Percentiles rank a stretch among this genome's conserved stretches.
Evolutionary conservation across 768 basidiomycete species (phyloP).

Genomic region (Pisolithus tinctorius): DNA sequence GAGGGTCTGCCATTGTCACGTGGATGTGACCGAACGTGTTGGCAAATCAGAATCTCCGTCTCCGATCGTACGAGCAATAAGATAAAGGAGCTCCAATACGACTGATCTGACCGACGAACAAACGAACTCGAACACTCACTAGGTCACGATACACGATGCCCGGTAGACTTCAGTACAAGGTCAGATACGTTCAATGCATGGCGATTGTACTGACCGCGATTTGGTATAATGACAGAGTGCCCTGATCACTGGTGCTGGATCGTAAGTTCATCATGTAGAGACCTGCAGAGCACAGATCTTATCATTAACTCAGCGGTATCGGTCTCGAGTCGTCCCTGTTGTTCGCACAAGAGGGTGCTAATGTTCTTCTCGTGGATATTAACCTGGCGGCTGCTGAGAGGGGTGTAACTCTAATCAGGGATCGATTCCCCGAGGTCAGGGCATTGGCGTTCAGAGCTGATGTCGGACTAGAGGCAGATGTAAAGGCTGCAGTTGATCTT

Average conservation of each 20-base stretch:
- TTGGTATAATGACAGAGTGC: slow-evolving; percentile 43
- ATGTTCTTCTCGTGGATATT: slow-evolving; percentile 84
- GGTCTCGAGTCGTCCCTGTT: slow-evolving; percentile 91
- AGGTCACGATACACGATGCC: slow-evolving; percentile 34
- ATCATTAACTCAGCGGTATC: slow-evolving; percentile 64
- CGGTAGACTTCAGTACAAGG: slow-evolving; percentile 65
- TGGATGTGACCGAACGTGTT: slow-evolving; percentile 1
- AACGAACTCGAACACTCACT: background rate
- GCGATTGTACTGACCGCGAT: slow-evolving; percentile 7
- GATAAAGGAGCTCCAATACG: too few species aligned
- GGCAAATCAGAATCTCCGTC: too few species aligned
- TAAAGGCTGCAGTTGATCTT: slow-evolving; percentile 73
- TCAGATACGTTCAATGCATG: slow-evolving; percentile 14
- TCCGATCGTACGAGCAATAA: too few species aligned
- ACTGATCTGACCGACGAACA: too few species aligned
- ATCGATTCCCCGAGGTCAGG: slow-evolving; percentile 64
- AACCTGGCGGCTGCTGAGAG: slow-evolving; percentile 70
- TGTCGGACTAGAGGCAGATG: slow-evolving; percentile 82
- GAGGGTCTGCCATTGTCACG: background rate
- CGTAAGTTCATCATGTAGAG: slow-evolving; percentile 45
- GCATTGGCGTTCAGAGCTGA: slow-evolving; percentile 71
- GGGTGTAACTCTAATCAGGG: slow-evolving; percentile 52
- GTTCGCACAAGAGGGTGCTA: slow-evolving; percentile 93
- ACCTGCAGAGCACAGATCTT: slow-evolving; percentile 4
- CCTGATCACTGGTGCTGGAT: slow-evolving; percentile 83